Evolutionary conservation across 352 stramenopile species (phyloP).

Genomic region (Globisporangium emineosum): DNA sequence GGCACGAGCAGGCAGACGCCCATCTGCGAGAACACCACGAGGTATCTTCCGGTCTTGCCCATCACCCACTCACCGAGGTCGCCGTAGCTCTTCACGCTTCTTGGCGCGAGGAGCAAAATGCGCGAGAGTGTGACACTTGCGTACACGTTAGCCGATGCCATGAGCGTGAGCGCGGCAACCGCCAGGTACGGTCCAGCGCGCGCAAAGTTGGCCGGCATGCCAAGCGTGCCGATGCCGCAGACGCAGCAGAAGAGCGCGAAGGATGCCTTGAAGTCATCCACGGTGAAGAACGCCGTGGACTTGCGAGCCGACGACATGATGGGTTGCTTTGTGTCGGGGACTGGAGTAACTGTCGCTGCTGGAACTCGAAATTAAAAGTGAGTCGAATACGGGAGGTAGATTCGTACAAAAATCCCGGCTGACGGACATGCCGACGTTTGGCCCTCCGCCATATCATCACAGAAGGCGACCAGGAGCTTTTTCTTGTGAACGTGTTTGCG

Average conservation of each 20-base stretch:
- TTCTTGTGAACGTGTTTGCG: conserved; percentile 13
- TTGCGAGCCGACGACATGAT: conserved; percentile 6
- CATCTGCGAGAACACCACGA: conserved; percentile 39
- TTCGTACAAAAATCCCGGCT: no score
- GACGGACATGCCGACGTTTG: neutral
- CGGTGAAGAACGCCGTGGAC: conserved; percentile 10
- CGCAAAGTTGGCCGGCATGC: no score
- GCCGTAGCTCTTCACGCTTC: conserved; percentile 9
- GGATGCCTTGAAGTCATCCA: neutral
- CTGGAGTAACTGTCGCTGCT: neutral
- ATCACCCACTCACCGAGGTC: conserved; percentile 19
- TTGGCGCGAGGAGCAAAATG: conserved; percentile 38
- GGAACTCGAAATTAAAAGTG: conserved; percentile 11
- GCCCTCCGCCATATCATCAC: conserved; percentile 5
- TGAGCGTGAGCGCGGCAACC: no score
- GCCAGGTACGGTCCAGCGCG: no score
- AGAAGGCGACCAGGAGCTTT: conserved; percentile 7
- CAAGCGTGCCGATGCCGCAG: no score
- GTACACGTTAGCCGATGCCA: no score
- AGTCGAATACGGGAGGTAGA: no score
- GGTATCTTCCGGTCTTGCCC: conserved; percentile 36
- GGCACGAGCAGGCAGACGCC: conserved; percentile 42
- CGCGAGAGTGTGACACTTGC: conserved; percentile 38
- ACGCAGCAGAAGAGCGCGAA: no score
- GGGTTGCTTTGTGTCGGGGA: neutral